phyloP scores from a whole-genome alignment of 2,329 filamentous ascomycete genomes.

The Thelonectria rubi region DNA sequence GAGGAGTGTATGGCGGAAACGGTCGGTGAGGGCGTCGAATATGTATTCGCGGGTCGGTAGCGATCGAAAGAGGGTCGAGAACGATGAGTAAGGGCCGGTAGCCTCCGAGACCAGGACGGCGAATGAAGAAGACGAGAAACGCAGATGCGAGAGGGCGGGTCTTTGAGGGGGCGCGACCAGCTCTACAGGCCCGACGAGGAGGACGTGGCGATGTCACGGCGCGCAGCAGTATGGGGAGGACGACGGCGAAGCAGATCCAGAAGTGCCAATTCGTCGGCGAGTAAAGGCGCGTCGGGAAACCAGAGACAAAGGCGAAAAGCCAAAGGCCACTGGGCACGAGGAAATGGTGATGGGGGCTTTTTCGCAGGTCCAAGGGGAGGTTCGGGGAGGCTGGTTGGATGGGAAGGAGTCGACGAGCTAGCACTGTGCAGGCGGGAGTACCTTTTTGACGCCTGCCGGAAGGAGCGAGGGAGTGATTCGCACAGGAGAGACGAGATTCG shows the following conservation, averaged over 20 bases:
- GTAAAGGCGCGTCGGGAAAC: slow-evolving; percentile 36
- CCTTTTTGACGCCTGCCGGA: slow-evolving; percentile 15
- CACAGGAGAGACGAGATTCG: not conserved
- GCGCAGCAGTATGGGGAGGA: slow-evolving; percentile 16
- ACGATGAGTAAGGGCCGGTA: not conserved
- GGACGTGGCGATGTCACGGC: slow-evolving; percentile 19
- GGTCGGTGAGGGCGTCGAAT: not conserved
- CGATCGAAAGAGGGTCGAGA: not conserved
- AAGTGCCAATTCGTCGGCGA: slow-evolving; percentile 32
- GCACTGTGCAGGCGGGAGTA: slow-evolving; percentile 35
- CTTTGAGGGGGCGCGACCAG: slow-evolving; percentile 29
- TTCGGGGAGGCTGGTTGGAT: slow-evolving; percentile 39
- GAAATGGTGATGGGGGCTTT: slow-evolving; percentile 35
- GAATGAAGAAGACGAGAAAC: slow-evolving; percentile 22
- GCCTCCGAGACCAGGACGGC: not conserved
- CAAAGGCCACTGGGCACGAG: slow-evolving; percentile 30
- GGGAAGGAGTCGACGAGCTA: slow-evolving; percentile 16
- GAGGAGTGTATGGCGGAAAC: slow-evolving; percentile 8
- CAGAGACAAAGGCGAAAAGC: slow-evolving; percentile 28
- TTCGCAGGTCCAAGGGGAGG: slow-evolving; percentile 29
- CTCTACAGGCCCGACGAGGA: slow-evolving; percentile 21
- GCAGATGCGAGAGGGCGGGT: slow-evolving; percentile 19
- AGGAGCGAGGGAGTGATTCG: slow-evolving; percentile 12
- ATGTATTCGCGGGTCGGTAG: not conserved
- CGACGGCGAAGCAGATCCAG: slow-evolving; percentile 28